Evolutionary conservation across 163 green algal genomes (phyloP).

Genomic region (Prototheca cutis): DNA sequence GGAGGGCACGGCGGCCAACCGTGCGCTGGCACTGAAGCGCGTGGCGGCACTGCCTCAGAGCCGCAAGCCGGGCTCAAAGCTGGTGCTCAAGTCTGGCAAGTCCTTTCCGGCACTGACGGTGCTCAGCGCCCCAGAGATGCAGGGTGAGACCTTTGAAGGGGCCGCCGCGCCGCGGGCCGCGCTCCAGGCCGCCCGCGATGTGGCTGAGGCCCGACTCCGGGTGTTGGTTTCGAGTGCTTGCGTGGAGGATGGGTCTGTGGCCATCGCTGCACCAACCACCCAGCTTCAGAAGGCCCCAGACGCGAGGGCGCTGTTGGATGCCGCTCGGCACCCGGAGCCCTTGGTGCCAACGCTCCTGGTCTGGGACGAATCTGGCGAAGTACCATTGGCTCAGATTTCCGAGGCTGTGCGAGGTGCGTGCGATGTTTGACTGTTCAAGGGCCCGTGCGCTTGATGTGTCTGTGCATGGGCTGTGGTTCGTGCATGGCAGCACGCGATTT

Average conservation of each 20-base stretch:
- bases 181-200: neutral
- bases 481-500: too few species aligned
- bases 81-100: conserved; percentile 35
- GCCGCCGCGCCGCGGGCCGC: neutral
- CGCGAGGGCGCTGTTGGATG: conserved; percentile 23
- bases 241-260: neutral
- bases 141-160: neutral
- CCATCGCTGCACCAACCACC: neutral
- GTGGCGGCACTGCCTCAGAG: conserved; percentile 18
- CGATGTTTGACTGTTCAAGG: too few species aligned
- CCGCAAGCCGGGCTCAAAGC: conserved; percentile 21
- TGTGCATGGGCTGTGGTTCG: too few species aligned
- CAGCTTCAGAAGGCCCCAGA: conserved; percentile 1
- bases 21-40: conserved; percentile 17
- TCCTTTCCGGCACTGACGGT: conserved; percentile 54
- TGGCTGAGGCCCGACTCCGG: neutral
- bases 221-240: conserved; percentile 2
- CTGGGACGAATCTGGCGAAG: too few species aligned
- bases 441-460: too few species aligned
- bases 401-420: too few species aligned
- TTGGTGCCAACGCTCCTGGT: too few species aligned
- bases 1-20: conserved; percentile 17
- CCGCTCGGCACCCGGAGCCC: too few species aligned
- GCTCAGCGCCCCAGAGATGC: conserved; percentile 35
- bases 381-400: too few species aligned